These are phyloP conservation scores for Mycosphaerella sp. DNA, from an alignment of 2,329 filamentous ascomycete species.

Conservation along the genomic window DNA sequence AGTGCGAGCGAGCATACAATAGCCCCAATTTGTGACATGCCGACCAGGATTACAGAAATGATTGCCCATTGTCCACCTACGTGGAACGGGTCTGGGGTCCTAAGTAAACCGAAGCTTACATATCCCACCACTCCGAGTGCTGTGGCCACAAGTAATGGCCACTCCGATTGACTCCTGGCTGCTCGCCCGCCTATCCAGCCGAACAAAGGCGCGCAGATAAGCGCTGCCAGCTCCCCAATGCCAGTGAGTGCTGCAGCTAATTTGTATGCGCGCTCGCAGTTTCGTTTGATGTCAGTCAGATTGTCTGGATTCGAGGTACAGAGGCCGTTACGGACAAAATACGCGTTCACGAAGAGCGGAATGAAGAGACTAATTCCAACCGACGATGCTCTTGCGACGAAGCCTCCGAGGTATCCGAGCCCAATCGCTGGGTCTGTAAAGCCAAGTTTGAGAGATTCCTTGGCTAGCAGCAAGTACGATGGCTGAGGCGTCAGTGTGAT, in stretches of 20 bases:
- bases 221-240: constrained; percentile 76
- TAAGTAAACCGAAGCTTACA: constrained; percentile 64
- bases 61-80: constrained; percentile 54
- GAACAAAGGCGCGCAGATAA: constrained; percentile 79
- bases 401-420: constrained; percentile 85
- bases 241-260: constrained; percentile 83
- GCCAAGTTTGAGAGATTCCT: constrained; percentile 51
- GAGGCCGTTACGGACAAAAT: constrained; percentile 73
- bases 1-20: constrained; percentile 94
- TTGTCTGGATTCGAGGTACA: constrained; percentile 53
- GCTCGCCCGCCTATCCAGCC: constrained; percentile 73
- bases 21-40: constrained; percentile 89
- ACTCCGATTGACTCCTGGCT: constrained; percentile 48
- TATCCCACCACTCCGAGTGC: constrained; percentile 74
- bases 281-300: constrained; percentile 64
- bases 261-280: constrained; percentile 81
- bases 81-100: constrained; percentile 64
- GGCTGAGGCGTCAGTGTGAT: constrained; percentile 43
- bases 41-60: constrained; percentile 70
- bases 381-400: constrained; percentile 88
- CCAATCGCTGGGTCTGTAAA: constrained; percentile 71
- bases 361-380: constrained; percentile 95
- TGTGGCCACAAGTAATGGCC: constrained; percentile 67
- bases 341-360: constrained; percentile 85
- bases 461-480: constrained; percentile 46